phyloP scores from a whole-genome alignment of 495 filamentous ascomycete species.

The Hyaloscypha variabilis region DNA sequence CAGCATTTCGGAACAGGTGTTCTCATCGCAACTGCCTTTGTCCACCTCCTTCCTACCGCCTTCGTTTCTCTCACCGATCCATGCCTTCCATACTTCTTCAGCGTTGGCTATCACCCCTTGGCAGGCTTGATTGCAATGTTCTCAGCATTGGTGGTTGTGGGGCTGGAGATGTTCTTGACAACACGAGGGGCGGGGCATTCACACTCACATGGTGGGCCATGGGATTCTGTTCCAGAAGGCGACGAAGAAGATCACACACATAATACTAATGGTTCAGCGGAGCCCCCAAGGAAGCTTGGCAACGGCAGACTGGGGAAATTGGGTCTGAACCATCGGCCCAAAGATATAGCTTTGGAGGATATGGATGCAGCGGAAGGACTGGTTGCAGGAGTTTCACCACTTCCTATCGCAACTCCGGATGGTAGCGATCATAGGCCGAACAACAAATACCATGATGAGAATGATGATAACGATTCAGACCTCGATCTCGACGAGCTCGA shows the following conservation, averaged over 20 bases:
- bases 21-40: conserved; percentile 86
- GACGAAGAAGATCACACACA: conserved; percentile 18
- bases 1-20: conserved; percentile 89
- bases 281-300: conserved; percentile 10
- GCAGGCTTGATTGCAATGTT: conserved; percentile 79
- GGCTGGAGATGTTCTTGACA: conserved; percentile 77
- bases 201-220: conserved; percentile 45
- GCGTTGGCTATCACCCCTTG: conserved; percentile 70
- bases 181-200: conserved; percentile 55
- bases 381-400: conserved; percentile 49
- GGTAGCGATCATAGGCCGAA: conserved; percentile 4
- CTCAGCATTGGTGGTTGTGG: conserved; percentile 72
- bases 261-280: conserved; percentile 19
- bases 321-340: conserved; percentile 37
- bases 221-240: conserved; percentile 29
- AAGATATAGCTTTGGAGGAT: conserved; percentile 46
- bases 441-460: conserved; percentile 30
- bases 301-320: conserved; percentile 28
- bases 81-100: conserved; percentile 78
- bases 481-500: conserved; percentile 56
- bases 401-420: conserved; percentile 43
- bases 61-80: conserved; percentile 79
- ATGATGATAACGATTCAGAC: conserved; percentile 50
- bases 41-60: conserved; percentile 81
- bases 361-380: conserved; percentile 47